Percentiles rank a stretch among this genome's conserved stretches.
phyloP scores from a whole-genome alignment of 2,329 filamentous ascomycete species.

The Amesomyces nigricolor region DNA sequence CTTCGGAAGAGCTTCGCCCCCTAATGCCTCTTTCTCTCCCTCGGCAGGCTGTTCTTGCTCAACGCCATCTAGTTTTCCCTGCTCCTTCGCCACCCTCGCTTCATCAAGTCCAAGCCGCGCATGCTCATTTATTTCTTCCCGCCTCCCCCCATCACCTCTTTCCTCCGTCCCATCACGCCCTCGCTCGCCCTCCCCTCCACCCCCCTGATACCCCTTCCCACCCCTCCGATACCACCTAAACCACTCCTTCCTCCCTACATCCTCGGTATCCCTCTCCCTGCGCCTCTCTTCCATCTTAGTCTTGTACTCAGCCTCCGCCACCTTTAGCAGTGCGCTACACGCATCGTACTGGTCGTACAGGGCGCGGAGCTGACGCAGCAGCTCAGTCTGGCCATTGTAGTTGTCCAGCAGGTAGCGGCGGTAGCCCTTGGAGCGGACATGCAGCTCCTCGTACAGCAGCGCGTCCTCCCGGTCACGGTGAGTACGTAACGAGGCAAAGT shows the following conservation, averaged over 20 bases:
- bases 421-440: conserved; percentile 19
- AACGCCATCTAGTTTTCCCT: too few relatives aligned
- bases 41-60: too few relatives aligned
- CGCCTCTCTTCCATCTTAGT: not conserved
- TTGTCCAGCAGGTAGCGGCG: conserved; percentile 24
- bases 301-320: conserved; percentile 1
- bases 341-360: conserved; percentile 3
- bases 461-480: conserved; percentile 27
- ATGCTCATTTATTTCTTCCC: too few relatives aligned
- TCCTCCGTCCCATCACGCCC: conserved; percentile 5
- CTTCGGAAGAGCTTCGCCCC: too few relatives aligned
- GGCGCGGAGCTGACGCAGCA: conserved; percentile 9
- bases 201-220: too few relatives aligned
- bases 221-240: too few relatives aligned
- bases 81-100: too few relatives aligned
- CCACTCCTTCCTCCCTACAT: conserved; percentile 11
- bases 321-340: not conserved
- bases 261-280: not conserved
- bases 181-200: too few relatives aligned
- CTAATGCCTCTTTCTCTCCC: too few relatives aligned
- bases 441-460: conserved; percentile 31
- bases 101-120: too few relatives aligned
- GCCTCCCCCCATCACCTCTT: conserved; percentile 4
- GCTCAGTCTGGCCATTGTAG: conserved; percentile 27
- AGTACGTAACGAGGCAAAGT: conserved; percentile 22